Base-by-base conservation (phyloP, 805 yeast genomes). In the Metschnikowia aberdeeniae region DNA sequence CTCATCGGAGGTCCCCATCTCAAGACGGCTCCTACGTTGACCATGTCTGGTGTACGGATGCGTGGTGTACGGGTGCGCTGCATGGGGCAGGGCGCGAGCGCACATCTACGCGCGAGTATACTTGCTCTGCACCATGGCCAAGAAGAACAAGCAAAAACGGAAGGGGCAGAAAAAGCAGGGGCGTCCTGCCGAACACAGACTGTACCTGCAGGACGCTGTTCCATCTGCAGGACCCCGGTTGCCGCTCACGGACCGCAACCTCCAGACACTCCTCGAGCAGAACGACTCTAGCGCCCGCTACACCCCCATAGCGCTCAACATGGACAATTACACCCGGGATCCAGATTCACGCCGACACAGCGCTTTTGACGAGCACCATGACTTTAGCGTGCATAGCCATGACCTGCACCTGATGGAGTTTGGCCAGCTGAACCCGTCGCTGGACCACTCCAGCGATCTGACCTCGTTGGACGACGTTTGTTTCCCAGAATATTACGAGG, bases 381-480 rank as follows among this genome's bases (percentile, higher is more conserved):
- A 39, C 24, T 36, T 35, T 28, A 43, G 55, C 19, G 20, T 35
- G 11, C 46, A 47, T 24, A 48, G 51, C 26, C 46, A 39, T 19
- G 34, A 24, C 19, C 31, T 47, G 12, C 46, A 38, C 28, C 55
- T 52, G 47, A 57, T 65, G 43, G 74, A 68, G 47, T 73, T 72
- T 53, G 76, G 77, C 11, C 72, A 62, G 12, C 81, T 86, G n/a
- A 81, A 81, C 54, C 88, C 89, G 5, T 70, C 81, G 3, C 75
- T 83, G 19, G 76, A 85, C 40, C 72, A 85, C 47, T 68, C 79
- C 33, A 74, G 82, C 31, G 80, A 78, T 43, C 78, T 80, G 33
- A 82, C 95, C 0, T 86, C 96, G 1, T 67, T 92, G 47, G 90
- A 85, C 60, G 99, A 92, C 64, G 99, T 92, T 22, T 92, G 97